A percentile compares a stretch with the other conserved stretches of the same genome.
phyloP scores from a whole-genome alignment of 192 early-diverging fungal genomes.

The Rhizophlyctis rosea region DNA sequence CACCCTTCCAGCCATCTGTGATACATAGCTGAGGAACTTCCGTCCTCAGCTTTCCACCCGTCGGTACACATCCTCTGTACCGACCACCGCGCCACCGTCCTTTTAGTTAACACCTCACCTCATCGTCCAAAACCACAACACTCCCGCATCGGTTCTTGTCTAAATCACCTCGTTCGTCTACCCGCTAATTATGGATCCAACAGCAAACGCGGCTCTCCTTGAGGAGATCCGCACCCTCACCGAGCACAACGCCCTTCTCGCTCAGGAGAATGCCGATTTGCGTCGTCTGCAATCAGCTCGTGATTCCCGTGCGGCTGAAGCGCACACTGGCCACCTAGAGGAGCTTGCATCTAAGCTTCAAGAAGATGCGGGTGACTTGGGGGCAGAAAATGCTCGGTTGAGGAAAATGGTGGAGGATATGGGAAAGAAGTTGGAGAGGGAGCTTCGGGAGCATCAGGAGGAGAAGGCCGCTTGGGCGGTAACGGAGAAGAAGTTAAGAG shows the following conservation, averaged over 20 bases:
- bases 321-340: conserved; percentile 1
- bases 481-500: not conserved
- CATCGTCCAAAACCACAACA: too few species aligned
- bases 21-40: too few species aligned
- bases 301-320: not conserved
- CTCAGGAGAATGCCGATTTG: not conserved
- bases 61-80: too few species aligned
- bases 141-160: too few species aligned
- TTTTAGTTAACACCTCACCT: too few species aligned
- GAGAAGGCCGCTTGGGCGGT: not conserved
- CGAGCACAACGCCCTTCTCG: not conserved
- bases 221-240: not conserved
- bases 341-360: not conserved
- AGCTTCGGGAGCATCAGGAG: conserved; percentile 11
- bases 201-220: not conserved
- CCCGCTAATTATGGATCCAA: not conserved
- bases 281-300: not conserved
- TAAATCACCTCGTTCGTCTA: too few species aligned
- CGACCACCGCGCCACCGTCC: too few species aligned
- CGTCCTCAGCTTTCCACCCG: too few species aligned
- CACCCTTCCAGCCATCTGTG: too few species aligned
- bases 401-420: conserved; percentile 16
- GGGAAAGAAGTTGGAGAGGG: conserved; percentile 2
- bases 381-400: conserved; percentile 14
- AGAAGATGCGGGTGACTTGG: not conserved